These are phyloP conservation scores for Multifurca ochricompacta DNA, from an alignment of 768 basidiomycete species.

Conservation along the genomic window DNA sequence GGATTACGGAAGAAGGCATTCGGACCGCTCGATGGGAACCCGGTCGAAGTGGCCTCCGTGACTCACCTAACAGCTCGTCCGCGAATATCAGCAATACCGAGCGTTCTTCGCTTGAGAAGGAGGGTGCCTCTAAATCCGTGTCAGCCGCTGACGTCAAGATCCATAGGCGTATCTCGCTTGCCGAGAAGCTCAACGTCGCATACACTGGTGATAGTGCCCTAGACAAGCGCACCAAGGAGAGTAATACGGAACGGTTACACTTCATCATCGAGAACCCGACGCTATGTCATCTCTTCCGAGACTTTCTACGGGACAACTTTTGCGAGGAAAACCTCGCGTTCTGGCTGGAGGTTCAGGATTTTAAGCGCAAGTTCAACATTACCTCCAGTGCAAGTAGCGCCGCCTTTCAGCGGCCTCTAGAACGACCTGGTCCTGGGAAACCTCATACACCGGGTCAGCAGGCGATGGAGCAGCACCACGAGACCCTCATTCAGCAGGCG, in stretches of 20 bases:
- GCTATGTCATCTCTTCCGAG: constrained; percentile 83
- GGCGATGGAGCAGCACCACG: constrained; percentile 97
- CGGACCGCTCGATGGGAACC: constrained; percentile 78
- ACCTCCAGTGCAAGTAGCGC: constrained; percentile 60
- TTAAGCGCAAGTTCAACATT: constrained; percentile 92
- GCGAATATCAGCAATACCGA: constrained; percentile 44
- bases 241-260: constrained; percentile 83
- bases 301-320: constrained; percentile 89
- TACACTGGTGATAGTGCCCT: constrained; percentile 43
- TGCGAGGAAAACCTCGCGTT: constrained; percentile 98
- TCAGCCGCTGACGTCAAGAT: constrained; percentile 54
- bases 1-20: constrained; percentile 86
- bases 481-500: constrained; percentile 88
- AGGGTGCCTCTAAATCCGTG: constrained; percentile 24
- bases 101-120: constrained; percentile 55
- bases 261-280: constrained; percentile 92
- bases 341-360: constrained; percentile 96
- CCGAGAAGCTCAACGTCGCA: constrained; percentile 57
- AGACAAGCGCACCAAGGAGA: constrained; percentile 60
- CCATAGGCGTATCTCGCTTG: constrained; percentile 70
- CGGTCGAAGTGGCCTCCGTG: constrained; percentile 31
- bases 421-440: constrained; percentile 25
- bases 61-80: constrained; percentile 61
- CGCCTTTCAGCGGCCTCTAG: constrained; percentile 36
- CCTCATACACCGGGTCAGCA: constrained; percentile 60